These are phyloP conservation scores for Cercis canadensis DNA, from an alignment of 306 rosid genomes.

Conservation along the genomic window DNA sequence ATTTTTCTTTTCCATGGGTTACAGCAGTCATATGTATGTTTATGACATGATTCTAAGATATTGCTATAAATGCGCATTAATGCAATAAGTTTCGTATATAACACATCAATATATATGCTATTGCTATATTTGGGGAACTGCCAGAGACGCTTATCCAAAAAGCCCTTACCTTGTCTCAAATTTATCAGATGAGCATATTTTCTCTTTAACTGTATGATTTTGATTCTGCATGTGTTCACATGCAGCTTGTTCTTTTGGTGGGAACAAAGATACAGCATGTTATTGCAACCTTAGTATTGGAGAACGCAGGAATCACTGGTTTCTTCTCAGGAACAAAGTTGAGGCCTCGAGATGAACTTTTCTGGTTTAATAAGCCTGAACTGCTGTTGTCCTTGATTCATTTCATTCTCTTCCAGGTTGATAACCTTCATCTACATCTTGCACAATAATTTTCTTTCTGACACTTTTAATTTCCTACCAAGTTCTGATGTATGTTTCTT, in stretches of 20 bases:
- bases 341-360: constrained; percentile 95
- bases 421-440: constrained; percentile 30
- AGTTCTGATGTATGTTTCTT: constrained; percentile 22
- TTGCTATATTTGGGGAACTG: not conserved
- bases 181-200: constrained; percentile 13
- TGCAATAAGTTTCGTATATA: not conserved
- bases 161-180: constrained; percentile 17
- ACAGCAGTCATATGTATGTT: too few relatives aligned
- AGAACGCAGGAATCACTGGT: constrained; percentile 79
- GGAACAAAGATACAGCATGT: constrained; percentile 94
- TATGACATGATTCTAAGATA: too few relatives aligned
- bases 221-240: constrained; percentile 33
- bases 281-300: constrained; percentile 90
- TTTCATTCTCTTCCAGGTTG: constrained; percentile 94
- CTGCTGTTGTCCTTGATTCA: constrained; percentile 89
- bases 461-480: constrained; percentile 17
- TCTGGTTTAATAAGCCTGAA: constrained; percentile 98
- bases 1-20: too few relatives aligned
- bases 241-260: constrained; percentile 90
- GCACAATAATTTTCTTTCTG: constrained; percentile 27
- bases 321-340: constrained; percentile 62
- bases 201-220: constrained; percentile 10
- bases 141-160: constrained; percentile 5
- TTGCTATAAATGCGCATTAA: too few relatives aligned
- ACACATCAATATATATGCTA: too few relatives aligned